Conservation (phyloP, 208 protist genomes). For the Angomonas ambiguus region DNA sequence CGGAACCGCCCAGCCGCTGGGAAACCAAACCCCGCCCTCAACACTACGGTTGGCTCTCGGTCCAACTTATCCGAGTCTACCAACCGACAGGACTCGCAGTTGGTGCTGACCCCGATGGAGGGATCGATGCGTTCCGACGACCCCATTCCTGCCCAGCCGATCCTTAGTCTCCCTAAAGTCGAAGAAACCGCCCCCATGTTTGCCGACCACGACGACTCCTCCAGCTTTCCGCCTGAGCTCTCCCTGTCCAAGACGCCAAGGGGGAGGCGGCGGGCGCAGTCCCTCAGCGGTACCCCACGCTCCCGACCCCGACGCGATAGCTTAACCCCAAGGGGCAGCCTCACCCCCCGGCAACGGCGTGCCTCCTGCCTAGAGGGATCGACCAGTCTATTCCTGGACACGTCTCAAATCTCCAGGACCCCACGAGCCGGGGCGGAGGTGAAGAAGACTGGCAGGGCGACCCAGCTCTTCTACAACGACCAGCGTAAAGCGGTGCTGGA, state of each 20-base stretch:
- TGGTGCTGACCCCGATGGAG: not conserved
- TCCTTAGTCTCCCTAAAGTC: not conserved
- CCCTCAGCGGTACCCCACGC: not conserved
- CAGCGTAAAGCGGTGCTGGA: constrained; percentile 15
- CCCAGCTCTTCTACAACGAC: constrained; percentile 7
- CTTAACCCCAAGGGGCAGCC: not conserved
- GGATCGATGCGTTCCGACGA: not conserved
- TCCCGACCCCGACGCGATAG: not conserved
- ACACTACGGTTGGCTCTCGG: not conserved
- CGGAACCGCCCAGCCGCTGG: too few relatives aligned
- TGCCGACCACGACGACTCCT: too few relatives aligned
- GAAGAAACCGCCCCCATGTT: not conserved
- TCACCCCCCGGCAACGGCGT: not conserved
- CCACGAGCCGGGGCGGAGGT: not conserved
- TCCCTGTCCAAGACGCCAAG: not conserved
- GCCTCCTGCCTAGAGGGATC: not conserved
- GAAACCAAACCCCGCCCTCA: not conserved
- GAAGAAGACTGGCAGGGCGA: not conserved
- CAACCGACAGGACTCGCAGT: not conserved
- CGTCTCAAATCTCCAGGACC: not conserved
- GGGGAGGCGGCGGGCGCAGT: not conserved
- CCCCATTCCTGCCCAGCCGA: not conserved
- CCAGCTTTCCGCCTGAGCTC: not conserved
- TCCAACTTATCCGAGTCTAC: not conserved
- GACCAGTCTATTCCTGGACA: not conserved